Evolutionary conservation across 1,139 yeast species (phyloP), one percentile per base, ranked within the genome.

Genomic region (Zygoascus meyerae): DNA sequence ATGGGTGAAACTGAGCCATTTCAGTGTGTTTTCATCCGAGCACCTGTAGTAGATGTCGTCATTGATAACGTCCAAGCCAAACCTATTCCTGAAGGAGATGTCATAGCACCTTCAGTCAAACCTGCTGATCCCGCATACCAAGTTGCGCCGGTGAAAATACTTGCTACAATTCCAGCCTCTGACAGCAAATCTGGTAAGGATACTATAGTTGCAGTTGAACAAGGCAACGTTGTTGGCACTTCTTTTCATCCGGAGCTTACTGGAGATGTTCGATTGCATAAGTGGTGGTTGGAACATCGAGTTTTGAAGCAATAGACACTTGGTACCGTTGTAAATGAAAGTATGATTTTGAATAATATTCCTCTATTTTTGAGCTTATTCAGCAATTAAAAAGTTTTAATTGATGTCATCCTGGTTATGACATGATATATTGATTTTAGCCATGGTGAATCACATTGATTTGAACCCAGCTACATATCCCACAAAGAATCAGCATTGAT

Each of bases 191-290:
- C 41, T 16, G 56, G 58, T 15, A 59, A 55, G 33, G 58, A 55
- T 12, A 50, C 54, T 18, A 73, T 83, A 32, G 94, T 85, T 3
- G 94, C 92, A 0, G 90, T 84, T 2, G 71, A 77, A 57, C 90
- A 85, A 61, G 86, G 83, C 0, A 73, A 72, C 44, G 70, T 77
- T 34, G 64, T 85, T 45, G 94, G 90, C 1, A 85, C 92, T 0
- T 79, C 89, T 2, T 86, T 86, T 64, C 95, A 86, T 61, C 95
- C 95, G 0, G 95, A 86, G 61, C 70, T 86, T 34, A 69, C 84
- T 1, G 63, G 62, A 10, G 87, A 83, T 55, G 58, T 62, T 39
- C 66, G 84, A 34, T 78, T 86, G 58, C 95, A 86, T 62, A 72
- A 75, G 57, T 86, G 89, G 86, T 85, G 83, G 63, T 58, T 84